A percentile compares a stretch with the other conserved stretches of the same genome.
These are phyloP conservation scores for Pinus albicaulis DNA, from an alignment of 75 land plant species.

Conservation along the genomic window DNA sequence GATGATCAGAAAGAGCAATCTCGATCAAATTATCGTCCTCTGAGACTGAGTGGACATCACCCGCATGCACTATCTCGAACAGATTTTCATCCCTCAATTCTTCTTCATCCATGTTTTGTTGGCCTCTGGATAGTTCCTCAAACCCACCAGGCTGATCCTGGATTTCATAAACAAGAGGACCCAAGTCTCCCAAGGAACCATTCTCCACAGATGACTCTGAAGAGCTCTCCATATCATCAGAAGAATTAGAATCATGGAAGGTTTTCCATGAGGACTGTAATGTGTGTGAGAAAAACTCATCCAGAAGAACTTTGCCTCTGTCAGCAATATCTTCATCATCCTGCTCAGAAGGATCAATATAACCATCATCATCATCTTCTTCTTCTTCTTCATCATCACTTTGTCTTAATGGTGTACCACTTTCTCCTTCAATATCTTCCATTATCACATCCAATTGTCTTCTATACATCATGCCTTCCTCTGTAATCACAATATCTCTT, in stretches of 20 bases:
- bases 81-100: neutral
- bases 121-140: neutral
- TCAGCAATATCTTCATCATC: neutral
- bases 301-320: neutral
- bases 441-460: conserved; percentile 1
- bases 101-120: neutral
- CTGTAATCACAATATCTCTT: neutral
- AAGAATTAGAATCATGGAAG: neutral
- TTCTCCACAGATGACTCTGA: neutral
- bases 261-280: neutral
- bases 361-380: neutral
- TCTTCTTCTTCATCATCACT: neutral
- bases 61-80: conserved; percentile 7
- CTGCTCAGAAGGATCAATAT: neutral
- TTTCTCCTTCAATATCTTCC: conserved; percentile 4
- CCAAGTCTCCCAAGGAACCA: conserved; percentile 2
- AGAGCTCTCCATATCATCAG: conserved; percentile 4
- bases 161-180: neutral
- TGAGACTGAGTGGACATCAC: neutral
- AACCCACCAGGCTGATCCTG: neutral
- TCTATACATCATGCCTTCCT: neutral
- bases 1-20: conserved; percentile 8
- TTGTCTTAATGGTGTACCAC: neutral
- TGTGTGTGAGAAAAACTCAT: neutral
- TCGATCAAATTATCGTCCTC: conserved; percentile 6